Evolutionary conservation across 371 early-diverging fungal species (phyloP).

Genomic region (Capillidium heterosporum): DNA sequence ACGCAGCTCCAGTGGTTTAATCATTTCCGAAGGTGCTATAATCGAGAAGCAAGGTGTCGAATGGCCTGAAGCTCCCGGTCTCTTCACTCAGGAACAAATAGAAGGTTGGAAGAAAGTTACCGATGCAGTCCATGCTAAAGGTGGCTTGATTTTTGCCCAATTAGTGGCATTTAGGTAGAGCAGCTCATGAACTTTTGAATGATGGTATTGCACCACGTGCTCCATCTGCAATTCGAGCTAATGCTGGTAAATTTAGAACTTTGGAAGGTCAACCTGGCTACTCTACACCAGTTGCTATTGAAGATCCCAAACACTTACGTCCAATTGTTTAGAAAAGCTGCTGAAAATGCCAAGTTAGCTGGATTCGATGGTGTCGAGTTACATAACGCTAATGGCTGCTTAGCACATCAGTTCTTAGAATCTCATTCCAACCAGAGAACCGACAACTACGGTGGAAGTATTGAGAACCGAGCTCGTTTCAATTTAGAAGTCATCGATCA

Average conservation of each 20-base stretch:
- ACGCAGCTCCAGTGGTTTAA: conserved; percentile 26
- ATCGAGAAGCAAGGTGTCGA: conserved; percentile 18
- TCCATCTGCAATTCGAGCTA: background rate
- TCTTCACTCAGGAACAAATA: conserved; percentile 27
- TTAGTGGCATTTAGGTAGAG: conserved; percentile 18
- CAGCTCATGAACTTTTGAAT: background rate
- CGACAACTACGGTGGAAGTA: conserved; percentile 33
- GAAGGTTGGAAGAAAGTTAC: conserved; percentile 21
- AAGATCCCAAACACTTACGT: conserved; percentile 1
- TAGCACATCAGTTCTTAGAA: conserved; percentile 33
- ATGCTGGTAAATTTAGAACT: background rate
- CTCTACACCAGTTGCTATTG: background rate
- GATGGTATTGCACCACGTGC: background rate
- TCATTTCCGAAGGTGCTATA: conserved; percentile 34
- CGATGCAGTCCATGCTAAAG: conserved; percentile 21
- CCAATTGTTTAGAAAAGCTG: background rate
- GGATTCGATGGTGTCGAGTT: conserved; percentile 52
- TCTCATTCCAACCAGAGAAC: conserved; percentile 29
- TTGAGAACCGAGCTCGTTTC: conserved; percentile 29
- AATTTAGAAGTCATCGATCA: conserved; percentile 21
- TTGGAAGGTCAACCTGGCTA: background rate
- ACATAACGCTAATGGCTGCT: conserved; percentile 42
- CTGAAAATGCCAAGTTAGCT: conserved; percentile 7
- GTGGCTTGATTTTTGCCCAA: conserved; percentile 21
- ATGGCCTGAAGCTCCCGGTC: conserved; percentile 16